Base-by-base conservation (phyloP, 495 filamentous ascomycete species). In the Aspergillus diversus region DNA sequence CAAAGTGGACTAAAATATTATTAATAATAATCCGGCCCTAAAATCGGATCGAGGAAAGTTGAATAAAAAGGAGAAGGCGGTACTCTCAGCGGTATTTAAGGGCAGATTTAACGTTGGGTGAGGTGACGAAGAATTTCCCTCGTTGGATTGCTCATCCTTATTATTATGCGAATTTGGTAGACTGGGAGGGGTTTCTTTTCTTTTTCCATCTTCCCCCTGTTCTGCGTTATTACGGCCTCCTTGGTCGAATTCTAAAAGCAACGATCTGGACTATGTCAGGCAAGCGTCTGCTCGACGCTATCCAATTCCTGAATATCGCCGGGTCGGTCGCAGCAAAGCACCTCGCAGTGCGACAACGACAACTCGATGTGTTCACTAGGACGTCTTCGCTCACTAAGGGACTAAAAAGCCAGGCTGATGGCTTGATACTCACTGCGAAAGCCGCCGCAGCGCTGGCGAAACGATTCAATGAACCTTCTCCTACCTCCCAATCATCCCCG, bases 261-360 rank as follows among this genome's bases (percentile, higher is more conserved):
- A 27, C 1, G 2, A 16, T 50, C 4, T 21, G 31, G 46, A 76
- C 61, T 51, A 91, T 92, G 89, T 84, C 87, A 65, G 88, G 87
- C 59, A 85, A 81, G 72, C 84, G 87, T 63, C 77, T 97, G 55
- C 80, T 96, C 60, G 93, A 97, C 78, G 83, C 89, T 63, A 87
- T 90, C 61, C 88, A 90, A 63, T 81, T 97, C 43, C 83, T 90
- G 70, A 88, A 86, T 79, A 93, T 90, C 70, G 89, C 92, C 60
- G 86, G 87, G 50, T 82, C 86, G 9, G 83, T 99, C 53, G 91
- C 90, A 15, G 79, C 83, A 66, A 92, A 92, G 76, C 95, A 98
- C 76, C 75, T 91, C 51, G 86, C 86, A 15, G 83, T 97, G 64
- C 89, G 93, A 16, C 80, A 84, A 46, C 82, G 86, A 59, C 92